Base-by-base conservation (phyloP, 2,329 filamentous ascomycete species). In the Apiospora hydei region DNA sequence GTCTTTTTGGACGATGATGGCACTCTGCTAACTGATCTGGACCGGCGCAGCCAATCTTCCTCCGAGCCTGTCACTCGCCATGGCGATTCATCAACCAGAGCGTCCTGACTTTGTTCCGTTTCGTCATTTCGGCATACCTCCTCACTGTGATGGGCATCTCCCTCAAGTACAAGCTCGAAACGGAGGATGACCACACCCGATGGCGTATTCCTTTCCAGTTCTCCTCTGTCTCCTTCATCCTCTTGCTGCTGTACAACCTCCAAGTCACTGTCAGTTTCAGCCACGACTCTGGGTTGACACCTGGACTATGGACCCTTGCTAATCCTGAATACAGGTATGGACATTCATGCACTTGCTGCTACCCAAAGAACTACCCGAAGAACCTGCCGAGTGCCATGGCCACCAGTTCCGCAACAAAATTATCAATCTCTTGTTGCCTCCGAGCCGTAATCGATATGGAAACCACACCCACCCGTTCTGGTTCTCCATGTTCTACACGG, bases 271-370 rank as follows among this genome's bases (percentile, higher is more conserved):
- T 88, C 73, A 76, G 86, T 82, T 38, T 61, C 34, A n/a, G 47
- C 30, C 49, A 41, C 26, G 1, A n/a, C 47, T 26, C 53, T 21
- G 18, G 7, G 7, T 14, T 13, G 11, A 2, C 14, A 53, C 66
- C 68, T 24, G 69, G 73, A 64, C 51, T 11, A 41, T 16, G 41
- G 24, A 41, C 43, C 26, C 18, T 21, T 21, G 16, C 43, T 69
- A 16, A 67, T 49, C 1, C 53, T 16, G 8, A 13, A n/a, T 13
- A n/a, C 71, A 88, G 86, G 80, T 79, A 41, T 89, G 87, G 87
- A 88, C 86, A 0, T 85, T 85, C 69, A 86, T 86, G 67, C 87
- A 89, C 74, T 80, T 88, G 41, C 84, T 87, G 76, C 84, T 84
- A 69, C 86, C 86, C 0, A 81, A 84, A 26, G 71, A 73, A 13